Conservation (phyloP, 2,329 filamentous ascomycete species). For the Juglanconis oblonga region DNA sequence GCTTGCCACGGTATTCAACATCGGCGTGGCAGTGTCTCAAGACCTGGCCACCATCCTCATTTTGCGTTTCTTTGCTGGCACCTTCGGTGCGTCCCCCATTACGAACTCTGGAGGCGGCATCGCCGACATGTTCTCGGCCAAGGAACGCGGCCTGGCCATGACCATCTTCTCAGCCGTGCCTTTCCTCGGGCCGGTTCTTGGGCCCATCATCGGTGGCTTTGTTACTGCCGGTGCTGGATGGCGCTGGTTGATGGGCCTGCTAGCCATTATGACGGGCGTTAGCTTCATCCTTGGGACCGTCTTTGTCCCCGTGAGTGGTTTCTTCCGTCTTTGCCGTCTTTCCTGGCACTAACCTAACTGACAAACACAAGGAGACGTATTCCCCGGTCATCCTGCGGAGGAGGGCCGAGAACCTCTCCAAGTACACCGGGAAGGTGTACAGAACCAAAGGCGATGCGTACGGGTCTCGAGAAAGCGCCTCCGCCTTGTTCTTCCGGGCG, state of each 20-base stretch:
- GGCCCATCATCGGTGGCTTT: constrained; percentile 25
- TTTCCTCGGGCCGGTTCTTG: constrained; percentile 58
- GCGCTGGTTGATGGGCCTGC: no score
- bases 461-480: constrained; percentile 30
- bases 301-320: constrained; percentile 28
- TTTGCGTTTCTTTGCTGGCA: constrained; percentile 66
- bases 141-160: constrained; percentile 55
- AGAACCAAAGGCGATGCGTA: constrained; percentile 49
- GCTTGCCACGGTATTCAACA: constrained; percentile 59
- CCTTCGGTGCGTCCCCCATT: constrained; percentile 60
- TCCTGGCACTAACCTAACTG: constrained; percentile 46
- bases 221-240: constrained; percentile 39
- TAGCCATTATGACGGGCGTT: no score
- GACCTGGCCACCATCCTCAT: constrained; percentile 60
- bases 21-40: constrained; percentile 53
- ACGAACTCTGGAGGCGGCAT: constrained; percentile 63
- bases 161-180: constrained; percentile 61
- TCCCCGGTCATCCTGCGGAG: constrained; percentile 53
- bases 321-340: constrained; percentile 54
- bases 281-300: constrained; percentile 29
- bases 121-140: constrained; percentile 58
- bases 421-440: constrained; percentile 54
- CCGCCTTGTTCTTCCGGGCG: constrained; percentile 25
- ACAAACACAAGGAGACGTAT: constrained; percentile 56
- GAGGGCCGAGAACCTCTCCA: constrained; percentile 48